Conservation (phyloP, 495 filamentous ascomycete species). For the Xeromyces bisporus region DNA sequence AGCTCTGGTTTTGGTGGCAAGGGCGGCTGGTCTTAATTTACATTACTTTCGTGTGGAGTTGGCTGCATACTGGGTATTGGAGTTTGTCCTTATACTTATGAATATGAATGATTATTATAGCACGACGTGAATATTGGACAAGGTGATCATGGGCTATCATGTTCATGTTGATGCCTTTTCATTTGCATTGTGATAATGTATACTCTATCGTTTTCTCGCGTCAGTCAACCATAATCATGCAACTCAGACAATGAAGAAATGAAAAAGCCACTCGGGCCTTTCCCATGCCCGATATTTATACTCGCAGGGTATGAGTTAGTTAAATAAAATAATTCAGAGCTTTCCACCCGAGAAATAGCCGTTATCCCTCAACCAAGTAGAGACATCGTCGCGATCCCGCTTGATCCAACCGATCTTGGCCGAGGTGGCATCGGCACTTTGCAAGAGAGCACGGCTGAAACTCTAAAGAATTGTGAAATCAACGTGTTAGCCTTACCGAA, state of each 20-base stretch:
- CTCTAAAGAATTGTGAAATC: constrained; percentile 16
- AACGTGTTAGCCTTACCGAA: constrained; percentile 4
- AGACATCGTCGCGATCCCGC: constrained; percentile 43
- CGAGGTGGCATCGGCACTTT: constrained; percentile 41
- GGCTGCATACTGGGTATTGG: too few species aligned
- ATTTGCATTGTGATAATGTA: too few species aligned
- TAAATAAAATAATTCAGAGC: constrained; percentile 14
- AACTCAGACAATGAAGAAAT: background rate
- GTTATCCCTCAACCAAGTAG: constrained; percentile 41
- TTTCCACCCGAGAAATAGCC: constrained; percentile 31
- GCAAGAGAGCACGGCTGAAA: constrained; percentile 41
- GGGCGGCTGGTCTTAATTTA: constrained; percentile 25
- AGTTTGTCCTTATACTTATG: too few species aligned
- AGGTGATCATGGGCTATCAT: too few species aligned
- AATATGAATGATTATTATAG: too few species aligned
- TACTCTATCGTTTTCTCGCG: too few species aligned
- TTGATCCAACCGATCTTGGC: constrained; percentile 46
- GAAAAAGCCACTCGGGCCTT: too few species aligned
- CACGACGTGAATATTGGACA: too few species aligned
- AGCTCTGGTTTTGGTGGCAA: constrained; percentile 42
- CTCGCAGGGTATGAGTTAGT: background rate
- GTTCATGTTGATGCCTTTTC: too few species aligned
- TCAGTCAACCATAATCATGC: too few species aligned
- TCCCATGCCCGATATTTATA: background rate
- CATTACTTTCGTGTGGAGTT: too few species aligned